A percentile compares a stretch with the other conserved stretches of the same genome.
Evolutionary conservation across 192 early-diverging fungal genomes (phyloP).

Genomic region (Glomus cerebriforme): DNA sequence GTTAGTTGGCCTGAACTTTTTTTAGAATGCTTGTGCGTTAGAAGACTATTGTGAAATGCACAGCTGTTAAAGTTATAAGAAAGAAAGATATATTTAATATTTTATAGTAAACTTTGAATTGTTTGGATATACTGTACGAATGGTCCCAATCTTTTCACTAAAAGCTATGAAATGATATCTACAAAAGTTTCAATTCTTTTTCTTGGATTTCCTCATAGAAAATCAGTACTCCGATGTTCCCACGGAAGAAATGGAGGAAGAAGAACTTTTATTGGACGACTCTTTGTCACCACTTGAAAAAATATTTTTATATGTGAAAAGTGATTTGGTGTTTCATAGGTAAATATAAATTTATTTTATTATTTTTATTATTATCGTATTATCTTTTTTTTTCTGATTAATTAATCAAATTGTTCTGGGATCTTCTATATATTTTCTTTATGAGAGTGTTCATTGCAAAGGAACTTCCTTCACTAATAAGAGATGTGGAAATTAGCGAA

Average conservation of each 20-base stretch:
- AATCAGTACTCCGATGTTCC: slow-evolving; percentile 8
- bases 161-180: neutral
- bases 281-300: slow-evolving; percentile 41
- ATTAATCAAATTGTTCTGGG: neutral
- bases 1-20: neutral
- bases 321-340: slow-evolving; percentile 41
- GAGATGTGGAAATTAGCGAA: slow-evolving; percentile 40
- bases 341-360: slow-evolving; percentile 17
- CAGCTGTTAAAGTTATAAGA: neutral
- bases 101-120: too few species aligned
- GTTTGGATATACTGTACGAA: too few species aligned
- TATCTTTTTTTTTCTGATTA: neutral
- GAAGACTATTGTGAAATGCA: neutral
- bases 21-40: neutral
- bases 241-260: slow-evolving; percentile 38
- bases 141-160: neutral
- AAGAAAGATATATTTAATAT: too few species aligned
- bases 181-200: slow-evolving; percentile 2
- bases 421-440: slow-evolving; percentile 21
- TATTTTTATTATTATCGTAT: neutral
- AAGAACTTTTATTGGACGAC: slow-evolving; percentile 36
- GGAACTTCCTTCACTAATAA: slow-evolving; percentile 41
- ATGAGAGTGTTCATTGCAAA: slow-evolving; percentile 45
- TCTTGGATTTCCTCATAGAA: slow-evolving; percentile 18
- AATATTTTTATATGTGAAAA: slow-evolving; percentile 41